These are phyloP conservation scores for Eimeria nieschulzi DNA, from an alignment of 169 alveolate genomes.

Conservation along the genomic window DNA sequence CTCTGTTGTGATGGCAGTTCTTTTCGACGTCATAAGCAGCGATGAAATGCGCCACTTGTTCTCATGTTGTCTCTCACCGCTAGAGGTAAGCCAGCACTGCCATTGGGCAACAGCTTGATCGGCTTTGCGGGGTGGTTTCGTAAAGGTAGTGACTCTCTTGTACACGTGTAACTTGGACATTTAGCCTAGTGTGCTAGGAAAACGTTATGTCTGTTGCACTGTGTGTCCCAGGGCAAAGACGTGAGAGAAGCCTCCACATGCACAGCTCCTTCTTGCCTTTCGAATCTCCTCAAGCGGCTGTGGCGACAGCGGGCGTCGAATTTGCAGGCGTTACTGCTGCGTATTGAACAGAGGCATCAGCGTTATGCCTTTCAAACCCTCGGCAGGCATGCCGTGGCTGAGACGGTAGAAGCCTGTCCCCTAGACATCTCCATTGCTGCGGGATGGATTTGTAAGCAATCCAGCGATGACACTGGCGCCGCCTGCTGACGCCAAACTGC, in stretches of 20 bases:
- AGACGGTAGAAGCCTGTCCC: constrained; percentile 35
- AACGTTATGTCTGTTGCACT: not conserved
- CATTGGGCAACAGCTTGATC: not conserved
- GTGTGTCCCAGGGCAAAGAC: constrained; percentile 23
- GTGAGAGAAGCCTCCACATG: constrained; percentile 32
- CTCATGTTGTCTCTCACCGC: constrained; percentile 31
- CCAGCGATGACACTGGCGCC: too few relatives aligned
- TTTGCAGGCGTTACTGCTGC: constrained; percentile 6
- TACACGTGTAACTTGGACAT: not conserved
- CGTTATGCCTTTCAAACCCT: not conserved
- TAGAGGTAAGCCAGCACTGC: constrained; percentile 13
- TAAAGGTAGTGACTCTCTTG: not conserved
- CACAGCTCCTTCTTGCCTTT: constrained; percentile 39
- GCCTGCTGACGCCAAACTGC: too few relatives aligned
- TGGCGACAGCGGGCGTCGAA: constrained; percentile 49
- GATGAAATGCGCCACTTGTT: constrained; percentile 52
- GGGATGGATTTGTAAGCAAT: constrained; percentile 22
- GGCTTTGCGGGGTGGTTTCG: not conserved
- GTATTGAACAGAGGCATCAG: constrained; percentile 13
- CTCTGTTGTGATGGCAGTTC: not conserved
- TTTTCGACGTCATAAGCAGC: constrained; percentile 26
- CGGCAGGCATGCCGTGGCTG: constrained; percentile 32
- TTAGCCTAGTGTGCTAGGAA: not conserved
- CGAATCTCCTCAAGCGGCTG: constrained; percentile 20
- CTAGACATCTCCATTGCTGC: constrained; percentile 46